Evolutionary conservation across 2,329 filamentous ascomycete genomes (phyloP).

Genomic region (Teratosphaeria epicoccoides): DNA sequence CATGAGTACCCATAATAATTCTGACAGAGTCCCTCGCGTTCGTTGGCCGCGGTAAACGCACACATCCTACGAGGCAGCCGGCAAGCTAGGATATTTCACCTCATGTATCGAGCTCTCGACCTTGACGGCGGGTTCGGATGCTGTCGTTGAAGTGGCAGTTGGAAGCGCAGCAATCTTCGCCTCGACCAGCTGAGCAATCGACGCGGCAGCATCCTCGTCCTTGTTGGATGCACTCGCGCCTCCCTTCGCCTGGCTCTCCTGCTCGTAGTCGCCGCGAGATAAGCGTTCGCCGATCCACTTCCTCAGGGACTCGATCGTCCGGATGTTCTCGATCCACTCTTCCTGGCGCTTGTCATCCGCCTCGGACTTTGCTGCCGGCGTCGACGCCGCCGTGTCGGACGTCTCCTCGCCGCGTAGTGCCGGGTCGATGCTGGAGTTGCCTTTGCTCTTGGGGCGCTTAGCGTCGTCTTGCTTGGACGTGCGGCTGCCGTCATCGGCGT

Average conservation of each 20-base stretch:
- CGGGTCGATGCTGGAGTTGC: constrained; percentile 26
- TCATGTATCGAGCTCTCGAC: not conserved
- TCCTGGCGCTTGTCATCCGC: constrained; percentile 40
- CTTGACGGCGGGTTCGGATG: not conserved
- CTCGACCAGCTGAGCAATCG: constrained; percentile 5
- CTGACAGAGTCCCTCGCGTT: not conserved
- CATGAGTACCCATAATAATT: not conserved
- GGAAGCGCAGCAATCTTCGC: constrained; percentile 4
- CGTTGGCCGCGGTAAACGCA: too few species aligned
- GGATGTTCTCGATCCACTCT: constrained; percentile 53
- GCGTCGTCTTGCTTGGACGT: constrained; percentile 25
- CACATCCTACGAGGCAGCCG: not conserved
- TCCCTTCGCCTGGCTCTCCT: constrained; percentile 14
- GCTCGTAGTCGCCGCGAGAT: constrained; percentile 41
- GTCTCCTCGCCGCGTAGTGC: constrained; percentile 26
- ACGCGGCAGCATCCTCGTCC: constrained; percentile 1
- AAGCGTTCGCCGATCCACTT: constrained; percentile 47
- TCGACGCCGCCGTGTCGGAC: constrained; percentile 17
- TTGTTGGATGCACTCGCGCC: not conserved
- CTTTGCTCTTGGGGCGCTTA: constrained; percentile 21
- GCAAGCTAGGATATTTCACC: constrained; percentile 9
- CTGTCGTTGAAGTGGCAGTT: not conserved
- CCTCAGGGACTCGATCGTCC: constrained; percentile 51
- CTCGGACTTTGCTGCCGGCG: constrained; percentile 19
- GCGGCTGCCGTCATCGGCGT: constrained; percentile 30